Conservation (phyloP, 73 alveolate genomes). For the Paramecium tetraurelia region DNA sequence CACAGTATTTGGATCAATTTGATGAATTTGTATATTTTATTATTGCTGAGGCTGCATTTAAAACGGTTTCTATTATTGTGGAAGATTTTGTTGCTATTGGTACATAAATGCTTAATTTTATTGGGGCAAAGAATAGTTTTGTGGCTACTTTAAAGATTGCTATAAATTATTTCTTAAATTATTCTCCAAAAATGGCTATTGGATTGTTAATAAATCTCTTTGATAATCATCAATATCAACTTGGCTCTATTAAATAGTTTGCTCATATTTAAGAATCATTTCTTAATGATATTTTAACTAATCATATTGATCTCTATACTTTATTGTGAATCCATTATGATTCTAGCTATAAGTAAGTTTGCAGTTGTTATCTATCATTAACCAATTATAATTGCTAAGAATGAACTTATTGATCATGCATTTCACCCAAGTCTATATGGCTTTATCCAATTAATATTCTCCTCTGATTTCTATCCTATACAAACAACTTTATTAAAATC, state of each 20-base stretch:
- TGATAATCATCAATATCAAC: slow-evolving; percentile 18
- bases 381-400: not conserved
- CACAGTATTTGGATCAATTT: not conserved
- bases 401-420: slow-evolving; percentile 38
- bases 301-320: not conserved
- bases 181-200: slow-evolving; percentile 18
- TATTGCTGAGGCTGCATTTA: not conserved
- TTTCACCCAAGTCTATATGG: not conserved
- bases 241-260: not conserved
- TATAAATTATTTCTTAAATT: not conserved
- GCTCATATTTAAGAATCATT: not conserved
- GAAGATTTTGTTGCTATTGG: not conserved
- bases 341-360: not conserved
- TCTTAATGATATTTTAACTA: slow-evolving; percentile 38
- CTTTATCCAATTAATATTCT: not conserved
- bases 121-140: not conserved
- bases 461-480: not conserved
- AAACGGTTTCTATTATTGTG: not conserved
- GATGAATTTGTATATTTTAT: not conserved
- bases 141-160: not conserved
- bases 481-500: not conserved
- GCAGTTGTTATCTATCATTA: not conserved
- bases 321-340: slow-evolving; percentile 44
- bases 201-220: not conserved
- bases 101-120: not conserved